phyloP scores from a whole-genome alignment of 805 yeast species.

The Yamadazyma sp. region DNA sequence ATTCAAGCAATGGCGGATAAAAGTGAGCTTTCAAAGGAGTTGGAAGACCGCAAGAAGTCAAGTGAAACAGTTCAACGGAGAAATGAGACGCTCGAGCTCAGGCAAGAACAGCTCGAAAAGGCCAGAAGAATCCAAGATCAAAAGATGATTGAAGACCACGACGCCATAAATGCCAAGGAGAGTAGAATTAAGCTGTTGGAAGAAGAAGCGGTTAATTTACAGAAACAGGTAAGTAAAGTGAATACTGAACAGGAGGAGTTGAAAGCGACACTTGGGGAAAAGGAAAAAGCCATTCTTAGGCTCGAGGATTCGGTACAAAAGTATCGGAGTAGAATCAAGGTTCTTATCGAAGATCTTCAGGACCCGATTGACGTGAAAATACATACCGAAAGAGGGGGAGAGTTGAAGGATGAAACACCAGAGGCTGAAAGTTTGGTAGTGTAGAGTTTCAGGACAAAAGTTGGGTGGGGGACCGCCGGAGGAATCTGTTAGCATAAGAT shows the following conservation, averaged over 20 bases:
- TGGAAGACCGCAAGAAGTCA: neutral
- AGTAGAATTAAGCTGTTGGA: neutral
- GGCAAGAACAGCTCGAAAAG: conserved; percentile 1
- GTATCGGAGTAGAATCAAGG: neutral
- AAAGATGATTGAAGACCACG: conserved; percentile 6
- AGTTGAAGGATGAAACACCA: neutral
- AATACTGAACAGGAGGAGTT: neutral
- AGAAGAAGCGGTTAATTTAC: neutral
- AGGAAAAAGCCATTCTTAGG: neutral
- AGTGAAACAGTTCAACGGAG: neutral
- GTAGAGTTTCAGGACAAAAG: neutral
- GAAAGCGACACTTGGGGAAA: neutral
- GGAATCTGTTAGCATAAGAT: too few relatives aligned
- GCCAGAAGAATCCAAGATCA: conserved; percentile 10
- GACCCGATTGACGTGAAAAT: conserved; percentile 1
- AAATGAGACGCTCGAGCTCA: neutral
- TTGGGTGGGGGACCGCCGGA: neutral
- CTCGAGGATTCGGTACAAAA: neutral
- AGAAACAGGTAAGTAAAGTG: neutral
- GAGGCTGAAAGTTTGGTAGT: neutral
- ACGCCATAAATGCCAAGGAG: conserved; percentile 1
- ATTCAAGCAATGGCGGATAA: neutral
- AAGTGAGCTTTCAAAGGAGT: neutral
- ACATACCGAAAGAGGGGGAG: neutral
- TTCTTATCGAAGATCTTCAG: neutral